Evolutionary conservation across 768 basidiomycete genomes (phyloP).

Genomic region (Ramaria rubella): DNA sequence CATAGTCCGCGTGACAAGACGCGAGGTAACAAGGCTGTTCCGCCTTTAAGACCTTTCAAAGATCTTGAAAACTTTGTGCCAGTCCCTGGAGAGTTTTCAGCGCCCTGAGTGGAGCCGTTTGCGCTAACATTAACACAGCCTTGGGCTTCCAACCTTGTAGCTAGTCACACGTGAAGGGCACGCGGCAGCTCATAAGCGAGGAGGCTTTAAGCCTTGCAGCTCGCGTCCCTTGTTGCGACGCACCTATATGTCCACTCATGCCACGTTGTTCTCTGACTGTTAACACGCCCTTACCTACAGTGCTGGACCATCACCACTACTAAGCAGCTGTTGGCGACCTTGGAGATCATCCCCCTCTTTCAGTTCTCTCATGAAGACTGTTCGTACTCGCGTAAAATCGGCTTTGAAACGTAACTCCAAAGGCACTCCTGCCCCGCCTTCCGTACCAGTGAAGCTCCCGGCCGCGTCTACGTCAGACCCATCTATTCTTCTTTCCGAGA

Average conservation of each 20-base stretch:
- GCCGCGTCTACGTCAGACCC: not conserved
- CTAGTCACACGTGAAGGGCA: not conserved
- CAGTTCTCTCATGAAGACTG: constrained; percentile 6
- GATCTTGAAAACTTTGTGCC: too few species aligned
- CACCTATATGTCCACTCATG: not conserved
- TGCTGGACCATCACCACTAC: not conserved
- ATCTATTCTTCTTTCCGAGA: not conserved
- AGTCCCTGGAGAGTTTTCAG: too few species aligned
- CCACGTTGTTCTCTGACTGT: constrained; percentile 4
- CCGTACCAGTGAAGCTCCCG: not conserved
- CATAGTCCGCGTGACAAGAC: too few species aligned
- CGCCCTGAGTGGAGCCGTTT: too few species aligned
- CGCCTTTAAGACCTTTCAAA: too few species aligned
- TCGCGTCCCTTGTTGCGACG: not conserved
- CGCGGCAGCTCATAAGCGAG: not conserved
- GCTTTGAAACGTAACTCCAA: constrained; percentile 7
- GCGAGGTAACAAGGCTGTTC: too few species aligned
- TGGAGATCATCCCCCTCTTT: not conserved
- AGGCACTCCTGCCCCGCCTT: not conserved
- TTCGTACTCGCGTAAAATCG: constrained; percentile 10
- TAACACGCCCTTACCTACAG: not conserved
- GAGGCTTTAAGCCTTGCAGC: not conserved
- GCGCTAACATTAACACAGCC: too few species aligned
- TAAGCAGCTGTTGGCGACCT: not conserved
- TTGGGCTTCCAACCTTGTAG: too few species aligned